Evolutionary conservation across 208 protist genomes (phyloP), one percentile per base, ranked within the genome.

Genomic region (Acanthamoeba sp.): DNA sequence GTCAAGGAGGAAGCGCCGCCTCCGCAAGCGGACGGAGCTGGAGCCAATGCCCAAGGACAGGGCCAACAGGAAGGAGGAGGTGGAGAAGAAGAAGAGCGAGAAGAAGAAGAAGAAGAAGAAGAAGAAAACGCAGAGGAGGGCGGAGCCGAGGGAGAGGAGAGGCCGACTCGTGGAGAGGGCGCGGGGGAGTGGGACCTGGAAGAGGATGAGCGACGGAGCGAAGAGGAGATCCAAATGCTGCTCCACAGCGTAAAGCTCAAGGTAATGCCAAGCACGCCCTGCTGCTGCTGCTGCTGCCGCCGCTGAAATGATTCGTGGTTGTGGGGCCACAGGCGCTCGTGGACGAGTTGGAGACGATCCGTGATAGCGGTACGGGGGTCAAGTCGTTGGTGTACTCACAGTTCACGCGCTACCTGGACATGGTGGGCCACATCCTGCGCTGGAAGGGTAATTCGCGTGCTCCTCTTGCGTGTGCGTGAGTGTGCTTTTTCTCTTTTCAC

Each of bases 321-420:
- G 45, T 52, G 45, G 10, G 45, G 45, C 6, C 18, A 62, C 55
- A 62, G 55, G 16, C 66, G 32, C 29, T 76, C 12, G 16, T 76
- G 9, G 29, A 76, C n/a, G 66, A 76, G n/a, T n/a, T 76, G 66
- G 66, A 76, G n/a, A 34, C 32, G n/a, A 76, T 42, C 66, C 66
- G 36, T 18, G 16, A 18, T 5, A 40, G 36, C 14, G 32, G 48
- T 6, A 42, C 48, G 32, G 93, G 55, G 22, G 50, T 98, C 64
- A 99, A 99, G 96, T 98, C 98, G 96, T 98, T 99, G 71, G 98
- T 99, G 24, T 99, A 99, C 94, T 99, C 98, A 16, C 99, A 99
- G 78, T 99, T 99, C 97, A 99, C 99, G 10, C 98, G 97, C 1
- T 99, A 99, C 96, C 98, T 99, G 95, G 98, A 99, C 95, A 96